A percentile compares a stretch with the other conserved stretches of the same genome.
Conservation (phyloP, 164 flowering plant species). For the Macadamia integrifolia region DNA sequence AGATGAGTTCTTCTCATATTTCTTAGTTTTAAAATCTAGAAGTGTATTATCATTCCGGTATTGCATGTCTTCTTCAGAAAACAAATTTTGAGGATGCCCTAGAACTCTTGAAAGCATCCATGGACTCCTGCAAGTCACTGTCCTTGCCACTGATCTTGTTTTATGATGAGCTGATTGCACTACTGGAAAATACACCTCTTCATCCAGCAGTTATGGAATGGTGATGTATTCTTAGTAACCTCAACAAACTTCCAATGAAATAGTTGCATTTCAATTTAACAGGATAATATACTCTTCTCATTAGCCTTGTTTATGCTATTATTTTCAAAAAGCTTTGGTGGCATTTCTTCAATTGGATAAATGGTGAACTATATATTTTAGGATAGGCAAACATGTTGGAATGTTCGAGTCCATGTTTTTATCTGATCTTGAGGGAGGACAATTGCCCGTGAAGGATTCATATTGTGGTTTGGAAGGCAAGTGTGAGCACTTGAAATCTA, state of each 20-base stretch:
- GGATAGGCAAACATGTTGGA: conserved; percentile 72
- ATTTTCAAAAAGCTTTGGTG: not conserved
- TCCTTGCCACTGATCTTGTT: conserved; percentile 53
- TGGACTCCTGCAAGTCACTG: conserved; percentile 62
- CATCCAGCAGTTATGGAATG: conserved; percentile 68
- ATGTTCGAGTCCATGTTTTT: conserved; percentile 69
- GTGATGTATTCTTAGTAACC: conserved; percentile 27
- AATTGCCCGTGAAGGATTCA: conserved; percentile 27
- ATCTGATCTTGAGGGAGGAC: conserved; percentile 68
- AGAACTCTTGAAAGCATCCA: conserved; percentile 58
- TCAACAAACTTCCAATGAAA: not conserved
- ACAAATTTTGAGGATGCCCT: conserved; percentile 61
- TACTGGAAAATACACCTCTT: conserved; percentile 42
- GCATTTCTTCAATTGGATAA: not conserved
- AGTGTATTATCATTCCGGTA: conserved; percentile 8
- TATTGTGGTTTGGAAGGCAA: conserved; percentile 65
- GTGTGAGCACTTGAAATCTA: not conserved
- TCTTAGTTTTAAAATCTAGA: conserved; percentile 2
- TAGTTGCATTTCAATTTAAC: not conserved
- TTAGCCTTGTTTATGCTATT: conserved; percentile 1
- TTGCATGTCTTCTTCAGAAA: conserved; percentile 34
- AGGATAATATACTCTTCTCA: not conserved
- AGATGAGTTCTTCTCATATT: no score
- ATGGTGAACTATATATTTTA: conserved; percentile 17
- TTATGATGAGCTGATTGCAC: conserved; percentile 59